Base-by-base conservation (phyloP, 306 rosid genomes). In the Cucurbita pepo region DNA sequence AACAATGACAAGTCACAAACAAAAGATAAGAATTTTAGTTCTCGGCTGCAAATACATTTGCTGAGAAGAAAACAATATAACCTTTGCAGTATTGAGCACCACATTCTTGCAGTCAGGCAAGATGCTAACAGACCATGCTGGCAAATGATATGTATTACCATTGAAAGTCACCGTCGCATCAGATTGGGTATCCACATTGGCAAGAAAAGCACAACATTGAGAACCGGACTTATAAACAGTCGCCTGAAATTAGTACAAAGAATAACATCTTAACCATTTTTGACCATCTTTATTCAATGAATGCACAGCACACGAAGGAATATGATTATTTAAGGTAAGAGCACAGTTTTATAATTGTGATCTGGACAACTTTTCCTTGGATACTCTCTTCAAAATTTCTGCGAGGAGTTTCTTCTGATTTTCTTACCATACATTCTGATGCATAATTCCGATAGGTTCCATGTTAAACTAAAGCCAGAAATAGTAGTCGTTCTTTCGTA, bases 91-190 rank as follows among this genome's bases (percentile, higher is more conserved):
- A 77, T 94, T 94, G 34, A 86, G 85, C 37, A 72, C 99, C 45
- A 87, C 99, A 77, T 79, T 91, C 83, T 94, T 89, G 91, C 99
- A 94, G 79, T 94, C 99, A 0, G 99, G 99, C 82, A 94, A 81
- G 75, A 91, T 91, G 92, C 99, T 94, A 61, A 94, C 97, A 65
- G 98, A 94, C 98, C 98, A 94, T 13, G 96, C 92, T 8, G 97
- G 98, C 82, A 94, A 84, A 56, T 73, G 66, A 86, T 94, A 89
- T 57, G 90, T 85, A 71, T 89, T 87, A 21, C 96, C 97, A 36
- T 80, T 89, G 73, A 91, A 94, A 9, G 82, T 79, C 75, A 84
- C 95, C 2, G 85, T 86, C 81, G 88, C 89, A 54, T 86, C 97
- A 13, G 94, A 83, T 34, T 77, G 51, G 53, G 86, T 74, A 77